These are phyloP conservation scores for Bjerkandera adusta DNA, from an alignment of 1,284 basidiomycete species.

Conservation along the genomic window DNA sequence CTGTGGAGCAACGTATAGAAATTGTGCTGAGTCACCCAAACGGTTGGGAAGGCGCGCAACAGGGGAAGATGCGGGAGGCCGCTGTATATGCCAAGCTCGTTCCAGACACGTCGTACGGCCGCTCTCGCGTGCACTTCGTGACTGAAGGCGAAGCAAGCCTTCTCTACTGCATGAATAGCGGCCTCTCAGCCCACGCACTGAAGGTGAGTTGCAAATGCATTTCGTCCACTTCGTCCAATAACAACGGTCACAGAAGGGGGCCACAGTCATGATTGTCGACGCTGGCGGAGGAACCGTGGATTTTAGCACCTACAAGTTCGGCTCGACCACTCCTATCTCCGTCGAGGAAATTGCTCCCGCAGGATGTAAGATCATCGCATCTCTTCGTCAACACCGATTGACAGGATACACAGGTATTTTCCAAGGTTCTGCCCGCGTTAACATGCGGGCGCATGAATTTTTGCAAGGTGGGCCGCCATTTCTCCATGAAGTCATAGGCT, in stretches of 20 bases:
- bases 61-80: slow-evolving; percentile 37
- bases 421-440: slow-evolving; percentile 25
- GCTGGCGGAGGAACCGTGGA: slow-evolving; percentile 58
- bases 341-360: slow-evolving; percentile 39
- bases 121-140: slow-evolving; percentile 38
- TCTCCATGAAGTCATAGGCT: not conserved
- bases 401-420: slow-evolving; percentile 19
- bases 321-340: slow-evolving; percentile 17
- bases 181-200: slow-evolving; percentile 32
- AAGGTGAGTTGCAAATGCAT: slow-evolving; percentile 20
- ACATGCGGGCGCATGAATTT: slow-evolving; percentile 29
- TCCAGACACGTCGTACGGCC: slow-evolving; percentile 25
- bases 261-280: slow-evolving; percentile 53
- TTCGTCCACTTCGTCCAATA: not conserved
- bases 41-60: slow-evolving; percentile 43
- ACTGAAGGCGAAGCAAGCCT: slow-evolving; percentile 52
- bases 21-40: slow-evolving; percentile 42
- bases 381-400: not conserved
- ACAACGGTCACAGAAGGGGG: slow-evolving; percentile 21
- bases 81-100: slow-evolving; percentile 33
- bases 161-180: slow-evolving; percentile 41
- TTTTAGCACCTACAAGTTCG: slow-evolving; percentile 45
- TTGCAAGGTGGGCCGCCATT: slow-evolving; percentile 26
- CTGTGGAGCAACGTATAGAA: slow-evolving; percentile 31
- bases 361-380: slow-evolving; percentile 35